These are phyloP conservation scores for Caloboletus firmus DNA, from an alignment of 1,284 basidiomycete species.

Conservation along the genomic window DNA sequence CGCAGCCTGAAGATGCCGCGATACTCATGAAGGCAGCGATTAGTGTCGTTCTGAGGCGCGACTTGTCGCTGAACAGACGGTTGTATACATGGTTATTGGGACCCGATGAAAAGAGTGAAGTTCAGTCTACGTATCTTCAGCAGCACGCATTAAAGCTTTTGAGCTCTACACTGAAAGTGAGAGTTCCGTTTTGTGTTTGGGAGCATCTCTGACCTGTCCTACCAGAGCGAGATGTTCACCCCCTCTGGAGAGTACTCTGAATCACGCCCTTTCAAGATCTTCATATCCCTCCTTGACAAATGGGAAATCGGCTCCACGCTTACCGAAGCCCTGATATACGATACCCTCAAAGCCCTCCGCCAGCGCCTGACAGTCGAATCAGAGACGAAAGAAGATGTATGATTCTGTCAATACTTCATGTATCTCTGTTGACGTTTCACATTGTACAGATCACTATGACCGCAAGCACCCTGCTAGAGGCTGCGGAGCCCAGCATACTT, in stretches of 20 bases:
- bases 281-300: slow-evolving; percentile 93
- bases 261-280: slow-evolving; percentile 90
- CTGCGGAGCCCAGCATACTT: slow-evolving; percentile 84
- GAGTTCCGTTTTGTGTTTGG: slow-evolving; percentile 7
- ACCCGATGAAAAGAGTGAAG: slow-evolving; percentile 70
- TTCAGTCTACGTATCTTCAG: slow-evolving; percentile 71
- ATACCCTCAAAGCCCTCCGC: slow-evolving; percentile 75
- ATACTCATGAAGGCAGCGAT: slow-evolving; percentile 80
- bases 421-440: slow-evolving; percentile 10
- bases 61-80: slow-evolving; percentile 90
- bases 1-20: slow-evolving; percentile 62
- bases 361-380: slow-evolving; percentile 50
- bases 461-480: slow-evolving; percentile 88
- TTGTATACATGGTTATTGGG: slow-evolving; percentile 94
- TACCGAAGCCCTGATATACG: slow-evolving; percentile 77
- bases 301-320: slow-evolving; percentile 91
- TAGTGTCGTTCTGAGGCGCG: slow-evolving; percentile 85
- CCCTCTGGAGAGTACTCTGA: slow-evolving; percentile 71
- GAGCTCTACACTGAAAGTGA: slow-evolving; percentile 63
- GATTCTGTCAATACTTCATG: slow-evolving; percentile 18
- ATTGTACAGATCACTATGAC: slow-evolving; percentile 70
- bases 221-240: slow-evolving; percentile 71
- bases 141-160: slow-evolving; percentile 71
- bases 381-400: slow-evolving; percentile 64
- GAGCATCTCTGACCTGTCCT: slow-evolving; percentile 2